Evolutionary conservation across 352 stramenopile genomes (phyloP).

Genomic region (Globisporangium carolinianum): DNA sequence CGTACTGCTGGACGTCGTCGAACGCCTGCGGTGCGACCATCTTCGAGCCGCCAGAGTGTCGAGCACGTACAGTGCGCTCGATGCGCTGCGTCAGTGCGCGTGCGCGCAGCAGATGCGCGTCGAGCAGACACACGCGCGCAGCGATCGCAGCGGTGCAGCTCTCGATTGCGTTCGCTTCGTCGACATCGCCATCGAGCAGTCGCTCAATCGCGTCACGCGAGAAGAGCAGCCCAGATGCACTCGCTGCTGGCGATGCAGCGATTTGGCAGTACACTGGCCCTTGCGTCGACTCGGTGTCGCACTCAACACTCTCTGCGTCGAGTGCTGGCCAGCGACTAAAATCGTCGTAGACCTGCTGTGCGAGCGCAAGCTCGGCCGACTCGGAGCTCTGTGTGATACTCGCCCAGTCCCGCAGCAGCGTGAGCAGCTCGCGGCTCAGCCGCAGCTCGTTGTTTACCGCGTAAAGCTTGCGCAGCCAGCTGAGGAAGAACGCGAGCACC

Average conservation of each 20-base stretch:
- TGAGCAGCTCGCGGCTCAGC: slow-evolving; percentile 24
- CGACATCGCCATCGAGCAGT: slow-evolving; percentile 2
- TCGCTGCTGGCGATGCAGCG: background rate
- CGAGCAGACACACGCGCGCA: slow-evolving; percentile 10
- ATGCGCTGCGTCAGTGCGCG: slow-evolving; percentile 5
- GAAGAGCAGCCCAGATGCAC: slow-evolving; percentile 2
- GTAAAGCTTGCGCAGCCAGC: slow-evolving; percentile 40
- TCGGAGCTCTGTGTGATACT: slow-evolving; percentile 14
- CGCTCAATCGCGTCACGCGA: slow-evolving; percentile 4
- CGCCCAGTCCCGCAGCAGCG: slow-evolving; percentile 19
- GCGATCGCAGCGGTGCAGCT: slow-evolving; percentile 17
- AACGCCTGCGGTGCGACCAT: too few relatives aligned
- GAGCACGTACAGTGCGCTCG: background rate
- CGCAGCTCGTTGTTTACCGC: slow-evolving; percentile 25
- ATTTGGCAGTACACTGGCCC: too few relatives aligned
- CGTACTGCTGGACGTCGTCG: too few relatives aligned
- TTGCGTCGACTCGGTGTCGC: background rate
- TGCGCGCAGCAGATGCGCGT: slow-evolving; percentile 15
- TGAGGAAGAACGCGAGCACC: slow-evolving; percentile 36
- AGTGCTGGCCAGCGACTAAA: slow-evolving; percentile 35
- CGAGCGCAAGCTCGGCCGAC: slow-evolving; percentile 17
- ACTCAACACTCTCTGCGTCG: slow-evolving; percentile 6
- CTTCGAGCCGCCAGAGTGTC: too few relatives aligned
- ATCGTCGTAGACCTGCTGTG: slow-evolving; percentile 25
- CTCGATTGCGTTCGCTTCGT: slow-evolving; percentile 6